Evolutionary conservation across 441 rosid species (phyloP).

Genomic region (Raphanus hybrid): DNA sequence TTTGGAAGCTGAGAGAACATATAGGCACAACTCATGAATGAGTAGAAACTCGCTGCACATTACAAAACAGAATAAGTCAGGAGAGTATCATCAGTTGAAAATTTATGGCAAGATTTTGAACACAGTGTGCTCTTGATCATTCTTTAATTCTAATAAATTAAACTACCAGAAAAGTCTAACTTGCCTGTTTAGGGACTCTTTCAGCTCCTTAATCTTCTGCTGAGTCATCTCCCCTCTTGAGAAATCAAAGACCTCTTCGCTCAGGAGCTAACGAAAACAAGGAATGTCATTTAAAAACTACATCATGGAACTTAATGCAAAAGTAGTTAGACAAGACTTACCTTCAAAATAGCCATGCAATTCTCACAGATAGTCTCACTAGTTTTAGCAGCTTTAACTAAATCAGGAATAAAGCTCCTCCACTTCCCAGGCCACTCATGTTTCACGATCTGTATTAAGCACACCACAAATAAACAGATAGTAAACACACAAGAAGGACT

Average conservation of each 20-base stretch:
- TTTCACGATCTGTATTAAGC: constrained; percentile 74
- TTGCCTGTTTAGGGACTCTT: constrained; percentile 95
- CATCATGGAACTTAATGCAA: background rate
- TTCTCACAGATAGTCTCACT: constrained; percentile 99
- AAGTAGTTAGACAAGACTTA: constrained; percentile 40
- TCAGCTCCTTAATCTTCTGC: constrained; percentile 96
- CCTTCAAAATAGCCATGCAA: constrained; percentile 98
- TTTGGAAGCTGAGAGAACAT: constrained; percentile 94
- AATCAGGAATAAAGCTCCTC: constrained; percentile 98
- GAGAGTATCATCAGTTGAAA: constrained; percentile 9
- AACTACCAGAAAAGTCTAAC: constrained; percentile 14
- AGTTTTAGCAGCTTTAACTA: constrained; percentile 99
- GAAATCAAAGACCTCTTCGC: constrained; percentile 99
- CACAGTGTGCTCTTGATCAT: background rate
- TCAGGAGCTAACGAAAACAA: constrained; percentile 68
- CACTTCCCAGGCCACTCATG: constrained; percentile 99
- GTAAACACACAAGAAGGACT: background rate
- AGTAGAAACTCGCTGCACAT: constrained; percentile 94
- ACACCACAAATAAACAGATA: constrained; percentile 8
- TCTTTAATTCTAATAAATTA: constrained; percentile 2
- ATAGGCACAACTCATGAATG: constrained; percentile 98
- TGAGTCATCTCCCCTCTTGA: constrained; percentile 99
- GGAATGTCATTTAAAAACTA: background rate
- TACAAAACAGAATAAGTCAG: constrained; percentile 36
- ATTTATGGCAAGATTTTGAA: constrained; percentile 16